Evolutionary conservation across 306 rosid genomes (phyloP), one percentile per base, ranked within the genome.

Genomic region (Trifolium subterraneum): DNA sequence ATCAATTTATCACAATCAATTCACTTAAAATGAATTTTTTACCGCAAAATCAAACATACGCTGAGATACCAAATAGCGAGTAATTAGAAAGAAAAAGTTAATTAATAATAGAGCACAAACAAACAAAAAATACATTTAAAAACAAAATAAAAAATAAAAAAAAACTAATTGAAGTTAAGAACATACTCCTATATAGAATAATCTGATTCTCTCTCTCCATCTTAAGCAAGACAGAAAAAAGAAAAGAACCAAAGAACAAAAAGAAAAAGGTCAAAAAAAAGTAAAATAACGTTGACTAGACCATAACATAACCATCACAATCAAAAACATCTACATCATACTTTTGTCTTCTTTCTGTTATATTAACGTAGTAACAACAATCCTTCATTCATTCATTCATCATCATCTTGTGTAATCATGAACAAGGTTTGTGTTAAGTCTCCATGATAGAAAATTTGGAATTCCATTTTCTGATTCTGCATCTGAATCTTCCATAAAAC

Each of bases 341-440:
- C 5, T 60, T 31, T 60, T 59, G 12, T 59, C 19, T 27, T 36
- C 25, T 80, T 79, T 81, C 78, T 77, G 72, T 76, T 80, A 68
- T 83, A 76, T 74, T 69, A 15, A 48, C 18, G 45, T 68, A 47
- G 70, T 51, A n/a, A 29, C 6, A 29, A 29, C 33, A 29, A 4
- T 29, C 6, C 33, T 29, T 29, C 7, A 29, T 29, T 29, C 5
- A 29, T 29, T 29, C 33, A 29, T 11, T 55, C 33, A 8, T 19
- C 3, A 10, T 88, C 84, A 93, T 93, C 97, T 84, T 0, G 97
- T 90, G 72, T 79, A 93, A 79, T 90, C 93, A 8, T 89, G 97
- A 66, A 91, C 97, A 11, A 93, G 86, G 78, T 86, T 82, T 0
- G 97, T 90, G 36, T 65, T 65, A 2, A 92, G 90, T 4, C 92